Evolutionary conservation across 163 green algal genomes (phyloP).

Genomic region (Botryococcus braunii): DNA sequence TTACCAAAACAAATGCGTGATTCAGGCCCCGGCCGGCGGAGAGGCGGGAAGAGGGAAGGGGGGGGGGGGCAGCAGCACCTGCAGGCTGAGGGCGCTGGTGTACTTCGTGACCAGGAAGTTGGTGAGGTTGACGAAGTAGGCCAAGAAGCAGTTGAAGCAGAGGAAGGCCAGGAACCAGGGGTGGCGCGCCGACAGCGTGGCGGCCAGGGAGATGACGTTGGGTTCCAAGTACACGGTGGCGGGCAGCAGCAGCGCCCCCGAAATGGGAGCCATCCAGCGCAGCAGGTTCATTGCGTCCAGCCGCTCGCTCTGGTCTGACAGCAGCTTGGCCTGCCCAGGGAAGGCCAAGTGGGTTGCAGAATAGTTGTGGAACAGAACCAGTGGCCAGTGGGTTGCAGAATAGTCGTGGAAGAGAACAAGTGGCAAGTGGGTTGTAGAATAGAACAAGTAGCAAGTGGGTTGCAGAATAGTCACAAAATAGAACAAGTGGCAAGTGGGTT

Average conservation of each 20-base stretch:
- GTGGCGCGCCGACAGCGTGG: slow-evolving; percentile 8
- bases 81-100: slow-evolving; percentile 87
- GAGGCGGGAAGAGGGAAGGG: no score
- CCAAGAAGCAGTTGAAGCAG: slow-evolving; percentile 71
- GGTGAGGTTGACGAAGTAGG: slow-evolving; percentile 94
- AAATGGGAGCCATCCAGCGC: slow-evolving; percentile 81
- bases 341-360: neutral
- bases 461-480: no score
- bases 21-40: no score
- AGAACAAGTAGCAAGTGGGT: no score
- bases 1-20: no score
- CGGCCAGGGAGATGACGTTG: neutral
- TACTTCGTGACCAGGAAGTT: slow-evolving; percentile 98
- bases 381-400: no score
- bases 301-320: slow-evolving; percentile 72
- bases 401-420: neutral
- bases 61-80: slow-evolving; percentile 47
- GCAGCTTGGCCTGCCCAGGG: slow-evolving; percentile 49
- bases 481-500: no score
- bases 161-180: slow-evolving; percentile 66
- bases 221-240: slow-evolving; percentile 12
- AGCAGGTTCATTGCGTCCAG: slow-evolving; percentile 88
- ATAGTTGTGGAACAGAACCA: neutral
- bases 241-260: slow-evolving; percentile 4
- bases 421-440: no score